A percentile compares a stretch with the other conserved stretches of the same genome.
Evolutionary conservation across 2,329 filamentous ascomycete genomes (phyloP).

Genomic region (Fusarium pseudonygamai): DNA sequence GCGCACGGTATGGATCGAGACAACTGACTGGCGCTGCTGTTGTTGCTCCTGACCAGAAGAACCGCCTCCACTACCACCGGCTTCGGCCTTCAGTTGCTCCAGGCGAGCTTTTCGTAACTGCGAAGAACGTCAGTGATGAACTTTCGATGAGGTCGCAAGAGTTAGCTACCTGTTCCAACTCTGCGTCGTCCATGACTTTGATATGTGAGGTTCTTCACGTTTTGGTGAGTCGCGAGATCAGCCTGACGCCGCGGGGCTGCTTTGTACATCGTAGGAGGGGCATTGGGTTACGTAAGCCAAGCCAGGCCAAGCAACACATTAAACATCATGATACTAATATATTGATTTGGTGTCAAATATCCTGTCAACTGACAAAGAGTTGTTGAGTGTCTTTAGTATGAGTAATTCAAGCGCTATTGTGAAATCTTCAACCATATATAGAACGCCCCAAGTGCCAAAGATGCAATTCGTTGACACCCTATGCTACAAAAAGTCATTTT

Average conservation of each 20-base stretch:
- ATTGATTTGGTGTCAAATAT: not conserved
- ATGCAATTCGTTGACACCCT: conserved; percentile 6
- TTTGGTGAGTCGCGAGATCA: conserved; percentile 31
- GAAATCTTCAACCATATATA: not conserved
- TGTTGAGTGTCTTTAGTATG: not conserved
- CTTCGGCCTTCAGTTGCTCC: conserved; percentile 86
- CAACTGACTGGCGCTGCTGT: conserved; percentile 62
- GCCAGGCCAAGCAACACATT: not conserved
- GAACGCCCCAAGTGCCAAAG: conserved; percentile 10
- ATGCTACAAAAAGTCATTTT: not conserved
- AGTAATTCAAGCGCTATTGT: not conserved
- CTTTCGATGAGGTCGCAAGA: no score
- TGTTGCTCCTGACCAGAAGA: conserved; percentile 60
- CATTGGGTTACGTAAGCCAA: conserved; percentile 28
- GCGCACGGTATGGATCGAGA: not conserved
- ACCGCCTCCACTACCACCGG: conserved; percentile 59
- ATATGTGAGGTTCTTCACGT: conserved; percentile 6
- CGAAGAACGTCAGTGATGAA: not conserved
- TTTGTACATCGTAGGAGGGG: conserved; percentile 37
- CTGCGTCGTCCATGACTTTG: conserved; percentile 55
- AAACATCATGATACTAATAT: not conserved
- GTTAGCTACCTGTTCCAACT: conserved; percentile 52
- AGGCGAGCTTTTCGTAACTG: conserved; percentile 93
- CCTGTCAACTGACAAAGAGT: not conserved
- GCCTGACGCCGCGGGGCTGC: conserved; percentile 32